These are phyloP conservation scores for Phytophthora tentaculata DNA, from an alignment of 352 stramenopile genomes.

Conservation along the genomic window DNA sequence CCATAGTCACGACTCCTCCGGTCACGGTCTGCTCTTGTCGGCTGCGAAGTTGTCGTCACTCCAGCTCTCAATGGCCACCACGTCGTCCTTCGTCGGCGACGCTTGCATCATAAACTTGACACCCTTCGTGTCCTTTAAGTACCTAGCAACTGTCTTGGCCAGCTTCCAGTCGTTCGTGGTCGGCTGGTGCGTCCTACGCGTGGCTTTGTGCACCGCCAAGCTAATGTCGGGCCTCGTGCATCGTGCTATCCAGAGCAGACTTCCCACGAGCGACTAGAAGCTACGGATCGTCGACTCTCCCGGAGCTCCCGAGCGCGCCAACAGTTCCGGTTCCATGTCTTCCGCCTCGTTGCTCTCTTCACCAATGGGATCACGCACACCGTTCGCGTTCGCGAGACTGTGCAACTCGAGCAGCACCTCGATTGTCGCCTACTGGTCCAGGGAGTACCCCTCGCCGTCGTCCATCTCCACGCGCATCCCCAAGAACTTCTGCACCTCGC, in stretches of 20 bases:
- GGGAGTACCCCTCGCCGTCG: neutral
- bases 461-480: constrained; percentile 36
- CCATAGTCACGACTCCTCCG: constrained; percentile 2
- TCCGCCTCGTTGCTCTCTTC: too few species aligned
- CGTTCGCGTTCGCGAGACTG: constrained; percentile 27
- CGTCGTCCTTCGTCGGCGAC: neutral
- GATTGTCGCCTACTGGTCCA: constrained; percentile 32
- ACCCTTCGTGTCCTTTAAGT: constrained; percentile 5
- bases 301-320: neutral
- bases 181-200: too few species aligned
- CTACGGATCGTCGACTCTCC: constrained; percentile 16
- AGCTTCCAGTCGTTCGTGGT: too few species aligned
- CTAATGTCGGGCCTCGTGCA: too few species aligned
- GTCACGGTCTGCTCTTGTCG: constrained; percentile 1
- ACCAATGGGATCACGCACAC: too few species aligned
- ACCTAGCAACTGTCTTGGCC: neutral
- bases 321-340: neutral
- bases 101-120: neutral
- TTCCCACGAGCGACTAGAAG: constrained; percentile 43
- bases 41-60: constrained; percentile 3
- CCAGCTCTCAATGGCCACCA: neutral
- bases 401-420: constrained; percentile 27
- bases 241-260: constrained; percentile 32
- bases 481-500: constrained; percentile 31
- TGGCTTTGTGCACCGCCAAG: too few species aligned